These are phyloP conservation scores for Solanum hybrid DNA, from an alignment of 305 asterid species.

Conservation along the genomic window DNA sequence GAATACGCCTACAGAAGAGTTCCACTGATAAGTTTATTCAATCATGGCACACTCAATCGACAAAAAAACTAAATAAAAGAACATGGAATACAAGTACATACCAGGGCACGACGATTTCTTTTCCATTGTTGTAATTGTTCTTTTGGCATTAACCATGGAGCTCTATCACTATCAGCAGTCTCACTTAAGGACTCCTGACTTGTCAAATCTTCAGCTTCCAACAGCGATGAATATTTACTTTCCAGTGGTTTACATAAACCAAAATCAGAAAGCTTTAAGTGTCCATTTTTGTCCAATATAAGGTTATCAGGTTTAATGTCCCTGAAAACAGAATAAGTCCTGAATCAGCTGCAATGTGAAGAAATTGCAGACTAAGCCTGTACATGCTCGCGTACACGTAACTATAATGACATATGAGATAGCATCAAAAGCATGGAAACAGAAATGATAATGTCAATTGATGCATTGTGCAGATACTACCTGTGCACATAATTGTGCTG, in stretches of 20 bases:
- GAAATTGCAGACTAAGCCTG: background rate
- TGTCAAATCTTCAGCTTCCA: slow-evolving; percentile 64
- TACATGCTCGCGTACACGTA: background rate
- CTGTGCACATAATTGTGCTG: slow-evolving; percentile 86
- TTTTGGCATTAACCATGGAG: slow-evolving; percentile 92
- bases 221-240: slow-evolving; percentile 62
- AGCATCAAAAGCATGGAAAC: background rate
- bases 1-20: slow-evolving; percentile 65
- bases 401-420: background rate
- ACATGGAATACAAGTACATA: slow-evolving; percentile 9
- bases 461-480: slow-evolving; percentile 38
- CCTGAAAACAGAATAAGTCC: slow-evolving; percentile 31
- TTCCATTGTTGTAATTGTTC: slow-evolving; percentile 94
- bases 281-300: slow-evolving; percentile 87
- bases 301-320: slow-evolving; percentile 97
- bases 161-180: slow-evolving; percentile 32
- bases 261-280: slow-evolving; percentile 90
- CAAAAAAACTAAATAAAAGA: background rate
- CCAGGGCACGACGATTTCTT: slow-evolving; percentile 93
- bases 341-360: background rate
- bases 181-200: slow-evolving; percentile 42
- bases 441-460: background rate
- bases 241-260: slow-evolving; percentile 98
- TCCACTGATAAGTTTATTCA: background rate
- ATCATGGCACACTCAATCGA: background rate